phyloP scores from a whole-genome alignment of 768 basidiomycete species.

The Lactarius tabidus region DNA sequence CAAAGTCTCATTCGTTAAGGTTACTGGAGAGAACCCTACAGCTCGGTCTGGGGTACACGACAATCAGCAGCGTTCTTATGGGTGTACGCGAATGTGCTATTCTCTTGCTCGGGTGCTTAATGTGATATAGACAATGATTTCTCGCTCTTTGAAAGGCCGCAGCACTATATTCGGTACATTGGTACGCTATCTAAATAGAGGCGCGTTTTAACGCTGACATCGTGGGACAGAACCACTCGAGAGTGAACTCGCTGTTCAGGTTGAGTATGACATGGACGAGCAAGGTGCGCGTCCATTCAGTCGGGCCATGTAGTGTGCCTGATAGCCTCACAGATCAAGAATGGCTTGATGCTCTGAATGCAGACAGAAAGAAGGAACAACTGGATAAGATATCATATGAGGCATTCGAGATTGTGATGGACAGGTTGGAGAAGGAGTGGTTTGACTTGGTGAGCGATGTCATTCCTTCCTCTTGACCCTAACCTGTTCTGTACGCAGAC shows the following conservation, averaged over 20 bases:
- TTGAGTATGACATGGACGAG: conserved; percentile 99
- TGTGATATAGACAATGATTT: conserved; percentile 54
- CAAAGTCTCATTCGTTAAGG: conserved; percentile 61
- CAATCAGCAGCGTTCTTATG: conserved; percentile 59
- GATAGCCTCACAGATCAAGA: conserved; percentile 65
- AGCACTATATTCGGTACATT: conserved; percentile 88
- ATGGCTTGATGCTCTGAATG: conserved; percentile 87
- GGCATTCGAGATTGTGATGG: conserved; percentile 94
- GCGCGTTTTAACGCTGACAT: not conserved
- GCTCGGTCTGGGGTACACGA: conserved; percentile 63
- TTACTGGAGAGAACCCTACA: conserved; percentile 59
- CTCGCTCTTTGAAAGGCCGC: conserved; percentile 68
- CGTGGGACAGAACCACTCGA: conserved; percentile 75
- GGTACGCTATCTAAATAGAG: conserved; percentile 44
- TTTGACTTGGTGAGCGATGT: conserved; percentile 74
- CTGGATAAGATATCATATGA: conserved; percentile 73
- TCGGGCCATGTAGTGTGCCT: not conserved
- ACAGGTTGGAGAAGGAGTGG: conserved; percentile 98
- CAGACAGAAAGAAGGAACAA: conserved; percentile 73
- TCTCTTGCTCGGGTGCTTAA: not conserved
- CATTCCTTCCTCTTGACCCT: conserved; percentile 8
- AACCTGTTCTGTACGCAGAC: conserved; percentile 47
- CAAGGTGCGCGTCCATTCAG: conserved; percentile 56
- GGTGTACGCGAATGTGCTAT: conserved; percentile 50
- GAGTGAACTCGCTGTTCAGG: conserved; percentile 84